These are phyloP conservation scores for Solanum tarijense DNA, from an alignment of 257 asterid species.

Conservation along the genomic window DNA sequence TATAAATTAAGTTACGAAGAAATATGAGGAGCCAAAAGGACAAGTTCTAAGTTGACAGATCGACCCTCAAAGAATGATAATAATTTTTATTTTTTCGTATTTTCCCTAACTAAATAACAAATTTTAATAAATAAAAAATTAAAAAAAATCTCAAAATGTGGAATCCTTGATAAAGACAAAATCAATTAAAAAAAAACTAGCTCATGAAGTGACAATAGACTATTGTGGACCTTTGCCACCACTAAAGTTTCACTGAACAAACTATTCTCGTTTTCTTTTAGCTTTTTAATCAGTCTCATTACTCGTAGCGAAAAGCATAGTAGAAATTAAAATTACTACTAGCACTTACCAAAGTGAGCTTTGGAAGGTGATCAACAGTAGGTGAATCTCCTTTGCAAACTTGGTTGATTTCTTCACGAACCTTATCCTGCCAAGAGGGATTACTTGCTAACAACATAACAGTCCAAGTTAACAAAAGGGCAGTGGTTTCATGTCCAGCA, in stretches of 20 bases:
- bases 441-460: conserved; percentile 72
- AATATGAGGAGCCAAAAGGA: background rate
- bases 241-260: no score
- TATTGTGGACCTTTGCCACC: no score
- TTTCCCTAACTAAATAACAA: background rate
- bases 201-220: background rate
- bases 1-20: background rate
- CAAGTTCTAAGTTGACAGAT: background rate
- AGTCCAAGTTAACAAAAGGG: conserved; percentile 86
- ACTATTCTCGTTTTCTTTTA: no score
- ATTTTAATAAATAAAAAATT: no score
- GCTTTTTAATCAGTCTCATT: no score
- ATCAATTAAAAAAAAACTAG: background rate
- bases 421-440: conserved; percentile 66
- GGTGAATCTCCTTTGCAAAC: conserved; percentile 48
- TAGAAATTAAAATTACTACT: background rate
- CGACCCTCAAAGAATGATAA: background rate
- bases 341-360: conserved; percentile 49
- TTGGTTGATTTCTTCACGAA: conserved; percentile 48
- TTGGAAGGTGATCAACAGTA: conserved; percentile 57
- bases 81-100: background rate
- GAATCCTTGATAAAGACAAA: background rate
- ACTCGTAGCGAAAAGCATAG: no score
- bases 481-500: conserved; percentile 94
- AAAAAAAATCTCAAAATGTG: background rate